phyloP scores from a whole-genome alignment of 495 filamentous ascomycete genomes.

The Saxophila tyrrhenica region DNA sequence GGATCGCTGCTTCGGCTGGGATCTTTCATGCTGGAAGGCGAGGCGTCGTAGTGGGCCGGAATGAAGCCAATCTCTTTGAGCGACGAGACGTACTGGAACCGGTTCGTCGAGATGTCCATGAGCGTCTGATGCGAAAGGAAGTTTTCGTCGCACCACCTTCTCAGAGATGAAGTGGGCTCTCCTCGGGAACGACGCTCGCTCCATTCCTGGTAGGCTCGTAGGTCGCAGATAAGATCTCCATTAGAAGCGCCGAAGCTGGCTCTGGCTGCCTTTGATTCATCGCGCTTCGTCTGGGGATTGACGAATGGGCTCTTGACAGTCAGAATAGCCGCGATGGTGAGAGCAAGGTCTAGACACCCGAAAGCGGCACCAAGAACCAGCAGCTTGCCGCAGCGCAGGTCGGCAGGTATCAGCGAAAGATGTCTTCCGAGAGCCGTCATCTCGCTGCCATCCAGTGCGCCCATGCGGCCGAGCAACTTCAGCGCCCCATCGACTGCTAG shows the following conservation, averaged over 20 bases:
- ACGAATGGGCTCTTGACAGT: conserved; percentile 78
- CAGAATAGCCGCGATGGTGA: conserved; percentile 84
- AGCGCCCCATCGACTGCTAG: conserved; percentile 78
- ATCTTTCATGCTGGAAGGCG: conserved; percentile 6
- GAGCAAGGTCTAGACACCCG: conserved; percentile 72
- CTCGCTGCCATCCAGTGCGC: conserved; percentile 71
- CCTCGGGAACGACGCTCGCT: conserved; percentile 42
- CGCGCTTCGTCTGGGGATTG: conserved; percentile 65
- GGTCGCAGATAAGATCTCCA: conserved; percentile 79
- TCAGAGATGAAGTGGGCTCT: conserved; percentile 50
- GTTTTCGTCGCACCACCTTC: conserved; percentile 74
- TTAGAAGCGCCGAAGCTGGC: conserved; percentile 61
- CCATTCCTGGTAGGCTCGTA: conserved; percentile 77
- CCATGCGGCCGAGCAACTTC: conserved; percentile 65
- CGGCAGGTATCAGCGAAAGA: conserved; percentile 86
- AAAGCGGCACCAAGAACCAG: conserved; percentile 95
- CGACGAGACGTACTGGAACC: conserved; percentile 72
- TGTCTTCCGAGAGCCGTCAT: conserved; percentile 85
- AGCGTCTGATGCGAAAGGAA: conserved; percentile 78
- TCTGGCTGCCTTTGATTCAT: conserved; percentile 68
- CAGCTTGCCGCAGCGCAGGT: conserved; percentile 84
- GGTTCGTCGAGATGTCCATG: conserved; percentile 74
- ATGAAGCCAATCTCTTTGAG: conserved; percentile 78
- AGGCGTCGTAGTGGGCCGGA: conserved; percentile 36
- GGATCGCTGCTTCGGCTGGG: conserved; percentile 40